phyloP scores from a whole-genome alignment of 176 grass and related monocot genomes.

The Oryza brachyantha region DNA sequence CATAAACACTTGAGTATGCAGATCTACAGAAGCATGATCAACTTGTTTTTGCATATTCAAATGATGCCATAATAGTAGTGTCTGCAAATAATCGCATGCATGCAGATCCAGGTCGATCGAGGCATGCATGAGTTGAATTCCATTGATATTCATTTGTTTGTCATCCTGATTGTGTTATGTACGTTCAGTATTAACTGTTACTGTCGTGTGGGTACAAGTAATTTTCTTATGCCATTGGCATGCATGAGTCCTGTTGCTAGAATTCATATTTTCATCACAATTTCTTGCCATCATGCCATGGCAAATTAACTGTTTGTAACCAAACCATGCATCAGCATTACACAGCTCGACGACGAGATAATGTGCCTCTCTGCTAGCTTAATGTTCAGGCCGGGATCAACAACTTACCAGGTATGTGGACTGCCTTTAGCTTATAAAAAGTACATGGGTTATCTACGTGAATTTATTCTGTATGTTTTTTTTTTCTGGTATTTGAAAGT shows the following conservation, averaged over 20 bases:
- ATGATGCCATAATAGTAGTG: background rate
- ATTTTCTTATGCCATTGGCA: background rate
- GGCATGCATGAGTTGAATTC: background rate
- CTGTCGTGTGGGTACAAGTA: background rate
- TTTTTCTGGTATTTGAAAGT: background rate
- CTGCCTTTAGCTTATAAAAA: background rate
- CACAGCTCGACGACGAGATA: background rate
- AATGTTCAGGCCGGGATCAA: background rate
- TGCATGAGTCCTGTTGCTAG: background rate
- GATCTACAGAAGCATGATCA: background rate
- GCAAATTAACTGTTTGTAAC: background rate
- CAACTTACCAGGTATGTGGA: background rate
- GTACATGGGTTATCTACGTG: background rate
- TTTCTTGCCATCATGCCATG: background rate
- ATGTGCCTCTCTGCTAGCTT: background rate
- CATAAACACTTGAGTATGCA: background rate
- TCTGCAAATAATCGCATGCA: slow-evolving; percentile 20
- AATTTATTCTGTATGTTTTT: background rate
- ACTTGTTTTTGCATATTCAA: background rate
- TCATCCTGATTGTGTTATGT: background rate
- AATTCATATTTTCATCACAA: background rate
- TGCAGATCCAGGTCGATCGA: background rate
- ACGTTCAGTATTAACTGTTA: background rate
- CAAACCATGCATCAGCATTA: background rate
- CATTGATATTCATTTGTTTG: background rate